Base-by-base conservation (phyloP, 352 stramenopile genomes). In the Stephanocyclus meneghinianus region DNA sequence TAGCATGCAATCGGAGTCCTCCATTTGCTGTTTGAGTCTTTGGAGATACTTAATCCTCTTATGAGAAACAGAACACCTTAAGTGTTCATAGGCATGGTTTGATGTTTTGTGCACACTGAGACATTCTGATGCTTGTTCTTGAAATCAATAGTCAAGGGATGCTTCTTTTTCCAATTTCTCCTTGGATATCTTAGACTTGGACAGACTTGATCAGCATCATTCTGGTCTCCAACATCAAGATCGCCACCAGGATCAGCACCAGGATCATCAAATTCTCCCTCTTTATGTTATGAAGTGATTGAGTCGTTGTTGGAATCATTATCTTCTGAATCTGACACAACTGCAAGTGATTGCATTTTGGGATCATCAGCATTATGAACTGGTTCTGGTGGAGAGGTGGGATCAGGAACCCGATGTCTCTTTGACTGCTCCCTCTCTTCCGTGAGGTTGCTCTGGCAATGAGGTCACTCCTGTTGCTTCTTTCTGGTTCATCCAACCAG, bases 401-500 rank as follows among this genome's bases (percentile, higher is more conserved):
- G 35, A 40, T 0, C 4, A 40, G 35, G 1, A 40, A 40, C 0
- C 3, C 35, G 35, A 40, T 9, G 35, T 40, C 35, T 40, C 35
- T 40, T 40, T 4, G 35, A 32, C 9, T 37, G 26, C 15, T 15
- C 11, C 26, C 51, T 16, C 1, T 29, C 8, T 35, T 29, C 11
- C 0, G 13, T 42, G 30, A 40, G 4, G 7, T 37, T n/a, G 7
- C 37, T 42, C n/a, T n/a, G 26, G 30, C 51, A 40, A 8, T 51
- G 4, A n/a, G 30, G 37, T 57, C 51, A 35, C 0, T 29, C 57
- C 13, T 30, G 21, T 2, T 66, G 29, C 4, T 51, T 15, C 44
- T 30, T n/a, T 74, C 61, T 29, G 9, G 5, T 44, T 71, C 50
- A 53, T 32, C 2, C 29, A 81, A 57, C 66, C 65, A 76, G 0